Conservation (phyloP, 2,329 filamentous ascomycete species). For the Trichophyton equinum region DNA sequence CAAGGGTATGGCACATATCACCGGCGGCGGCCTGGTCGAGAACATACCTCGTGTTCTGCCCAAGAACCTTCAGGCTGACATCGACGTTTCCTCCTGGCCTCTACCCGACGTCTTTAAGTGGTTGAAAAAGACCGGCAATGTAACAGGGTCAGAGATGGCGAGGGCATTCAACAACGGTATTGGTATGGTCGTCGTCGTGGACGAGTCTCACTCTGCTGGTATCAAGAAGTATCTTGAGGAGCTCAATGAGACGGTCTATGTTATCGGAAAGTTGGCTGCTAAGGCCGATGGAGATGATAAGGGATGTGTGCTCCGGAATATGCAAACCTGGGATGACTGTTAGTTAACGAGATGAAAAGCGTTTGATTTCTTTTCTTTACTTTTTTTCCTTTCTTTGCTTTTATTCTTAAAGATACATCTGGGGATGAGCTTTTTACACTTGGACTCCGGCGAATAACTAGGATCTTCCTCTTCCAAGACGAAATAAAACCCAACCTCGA, state of each 20-base stretch:
- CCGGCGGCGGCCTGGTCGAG: constrained; percentile 80
- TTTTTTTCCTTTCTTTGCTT: neutral
- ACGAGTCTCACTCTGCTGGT: constrained; percentile 47
- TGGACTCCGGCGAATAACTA: too few relatives aligned
- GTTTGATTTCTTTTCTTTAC: neutral
- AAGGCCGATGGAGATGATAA: constrained; percentile 39
- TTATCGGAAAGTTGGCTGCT: constrained; percentile 58
- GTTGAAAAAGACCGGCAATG: constrained; percentile 61
- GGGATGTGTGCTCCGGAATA: constrained; percentile 51
- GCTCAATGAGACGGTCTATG: constrained; percentile 64
- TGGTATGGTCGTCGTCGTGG: constrained; percentile 84
- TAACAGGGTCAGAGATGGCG: constrained; percentile 68
- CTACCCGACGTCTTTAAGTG: constrained; percentile 72
- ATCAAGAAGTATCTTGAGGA: constrained; percentile 49
- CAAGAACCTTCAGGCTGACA: constrained; percentile 59
- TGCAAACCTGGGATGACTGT: constrained; percentile 36
- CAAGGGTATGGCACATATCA: constrained; percentile 95
- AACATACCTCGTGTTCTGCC: constrained; percentile 94
- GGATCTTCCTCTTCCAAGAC: neutral
- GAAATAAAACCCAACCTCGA: neutral
- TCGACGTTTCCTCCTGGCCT: constrained; percentile 65
- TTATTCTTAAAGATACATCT: neutral
- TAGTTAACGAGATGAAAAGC: neutral
- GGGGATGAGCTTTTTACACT: too few relatives aligned
- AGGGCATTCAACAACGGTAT: constrained; percentile 90